Percentiles rank a stretch among this genome's conserved stretches.
These are phyloP conservation scores for Pseudotulostoma volvatum DNA, from an alignment of 495 filamentous ascomycete species.

Conservation along the genomic window DNA sequence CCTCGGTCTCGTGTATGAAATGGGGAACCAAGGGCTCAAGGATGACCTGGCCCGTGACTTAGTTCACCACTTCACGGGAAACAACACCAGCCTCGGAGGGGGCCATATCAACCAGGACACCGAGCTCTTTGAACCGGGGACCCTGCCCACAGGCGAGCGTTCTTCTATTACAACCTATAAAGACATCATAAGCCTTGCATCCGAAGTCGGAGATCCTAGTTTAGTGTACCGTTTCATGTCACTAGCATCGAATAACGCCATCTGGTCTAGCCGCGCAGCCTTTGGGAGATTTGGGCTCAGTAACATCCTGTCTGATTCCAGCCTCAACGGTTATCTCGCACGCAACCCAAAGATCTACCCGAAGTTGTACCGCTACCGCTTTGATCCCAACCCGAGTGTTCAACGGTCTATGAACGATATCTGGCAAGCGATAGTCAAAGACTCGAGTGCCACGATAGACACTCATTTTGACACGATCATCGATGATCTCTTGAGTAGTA, in stretches of 20 bases:
- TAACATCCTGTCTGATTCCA: slow-evolving; percentile 76
- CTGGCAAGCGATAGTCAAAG: slow-evolving; percentile 83
- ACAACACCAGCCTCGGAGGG: slow-evolving; percentile 43
- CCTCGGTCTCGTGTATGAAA: slow-evolving; percentile 79
- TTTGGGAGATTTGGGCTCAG: slow-evolving; percentile 89
- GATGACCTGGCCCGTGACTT: slow-evolving; percentile 74
- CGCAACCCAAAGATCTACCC: slow-evolving; percentile 86
- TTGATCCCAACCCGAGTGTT: slow-evolving; percentile 86
- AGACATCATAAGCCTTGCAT: slow-evolving; percentile 81
- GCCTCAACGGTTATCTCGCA: slow-evolving; percentile 49
- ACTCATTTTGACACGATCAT: slow-evolving; percentile 72
- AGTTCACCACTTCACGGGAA: slow-evolving; percentile 72
- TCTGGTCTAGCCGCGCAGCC: slow-evolving; percentile 87
- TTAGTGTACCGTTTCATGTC: slow-evolving; percentile 97
- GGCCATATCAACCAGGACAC: slow-evolving; percentile 76
- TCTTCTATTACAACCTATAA: slow-evolving; percentile 86
- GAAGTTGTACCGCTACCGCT: slow-evolving; percentile 84
- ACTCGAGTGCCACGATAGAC: slow-evolving; percentile 54
- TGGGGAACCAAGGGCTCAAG: slow-evolving; percentile 63
- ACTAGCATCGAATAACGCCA: slow-evolving; percentile 78
- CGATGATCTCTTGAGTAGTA: slow-evolving; percentile 65
- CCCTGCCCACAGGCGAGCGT: slow-evolving; percentile 78
- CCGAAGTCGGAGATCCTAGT: slow-evolving; percentile 86
- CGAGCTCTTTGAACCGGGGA: slow-evolving; percentile 85
- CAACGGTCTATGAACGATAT: slow-evolving; percentile 93